Conservation (phyloP, 192 early-diverging fungal species). For the Backusella circina region DNA sequence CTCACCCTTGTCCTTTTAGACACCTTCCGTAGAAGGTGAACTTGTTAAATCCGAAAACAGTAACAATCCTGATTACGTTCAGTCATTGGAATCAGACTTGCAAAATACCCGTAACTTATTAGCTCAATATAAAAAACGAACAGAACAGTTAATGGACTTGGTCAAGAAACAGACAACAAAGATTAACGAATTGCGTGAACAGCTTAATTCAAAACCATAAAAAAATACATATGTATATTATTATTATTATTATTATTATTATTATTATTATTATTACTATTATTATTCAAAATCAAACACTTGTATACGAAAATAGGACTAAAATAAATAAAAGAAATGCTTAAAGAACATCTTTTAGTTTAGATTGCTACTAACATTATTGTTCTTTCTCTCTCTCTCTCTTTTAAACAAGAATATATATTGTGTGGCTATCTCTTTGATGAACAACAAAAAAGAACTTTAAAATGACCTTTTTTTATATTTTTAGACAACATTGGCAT, state of each 20-base stretch:
- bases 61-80: background rate
- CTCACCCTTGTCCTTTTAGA: background rate
- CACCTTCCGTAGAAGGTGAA: background rate
- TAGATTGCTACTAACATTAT: background rate
- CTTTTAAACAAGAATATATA: background rate
- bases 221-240: too few species aligned
- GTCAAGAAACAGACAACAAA: constrained; percentile 6
- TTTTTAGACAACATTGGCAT: background rate
- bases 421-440: background rate
- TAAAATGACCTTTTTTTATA: background rate
- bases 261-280: too few species aligned
- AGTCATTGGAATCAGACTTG: background rate
- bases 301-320: background rate
- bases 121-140: constrained; percentile 2
- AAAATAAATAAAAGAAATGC: background rate
- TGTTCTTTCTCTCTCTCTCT: background rate
- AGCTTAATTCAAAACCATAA: background rate
- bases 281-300: background rate
- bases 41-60: background rate
- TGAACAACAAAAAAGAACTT: background rate
- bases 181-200: constrained; percentile 2
- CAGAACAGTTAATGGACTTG: constrained; percentile 5
- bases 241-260: too few species aligned
- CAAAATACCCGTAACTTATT: background rate
- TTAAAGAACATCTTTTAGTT: background rate